phyloP scores from a whole-genome alignment of 1,284 basidiomycete species.

The Rhodotorula mucilaginosa region DNA sequence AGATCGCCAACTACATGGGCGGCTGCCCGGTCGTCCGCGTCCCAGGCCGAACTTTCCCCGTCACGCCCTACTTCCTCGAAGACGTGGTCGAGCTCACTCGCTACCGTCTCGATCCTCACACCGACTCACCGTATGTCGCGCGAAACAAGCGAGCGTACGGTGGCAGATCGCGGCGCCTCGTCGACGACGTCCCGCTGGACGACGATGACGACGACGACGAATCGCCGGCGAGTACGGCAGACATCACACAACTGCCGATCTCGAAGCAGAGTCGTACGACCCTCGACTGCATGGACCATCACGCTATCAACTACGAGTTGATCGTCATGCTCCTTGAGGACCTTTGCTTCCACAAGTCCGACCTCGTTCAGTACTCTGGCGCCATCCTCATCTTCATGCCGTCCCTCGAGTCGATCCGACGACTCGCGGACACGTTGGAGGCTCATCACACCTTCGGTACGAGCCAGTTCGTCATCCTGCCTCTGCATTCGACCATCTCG shows the following conservation, averaged over 20 bases:
- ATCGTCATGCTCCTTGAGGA: conserved; percentile 73
- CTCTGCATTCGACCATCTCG: conserved; percentile 86
- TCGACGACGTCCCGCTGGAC: conserved; percentile 61
- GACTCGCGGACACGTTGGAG: conserved; percentile 74
- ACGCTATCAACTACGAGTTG: conserved; percentile 84
- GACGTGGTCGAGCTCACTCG: conserved; percentile 83
- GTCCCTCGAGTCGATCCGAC: conserved; percentile 78
- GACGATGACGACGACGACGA: conserved; percentile 76
- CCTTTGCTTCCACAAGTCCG: conserved; percentile 71
- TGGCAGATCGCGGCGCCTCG: conserved; percentile 65
- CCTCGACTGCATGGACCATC: conserved; percentile 82
- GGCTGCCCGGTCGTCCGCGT: conserved; percentile 80
- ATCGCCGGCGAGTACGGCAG: conserved; percentile 45
- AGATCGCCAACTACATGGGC: conserved; percentile 89
- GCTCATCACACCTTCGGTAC: conserved; percentile 75
- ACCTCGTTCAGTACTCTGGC: conserved; percentile 63
- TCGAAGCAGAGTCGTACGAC: conserved; percentile 66
- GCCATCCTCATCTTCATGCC: conserved; percentile 94
- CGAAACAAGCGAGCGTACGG: conserved; percentile 53
- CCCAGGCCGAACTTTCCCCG: conserved; percentile 96
- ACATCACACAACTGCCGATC: conserved; percentile 43
- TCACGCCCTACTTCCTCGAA: conserved; percentile 82
- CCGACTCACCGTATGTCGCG: conserved; percentile 69
- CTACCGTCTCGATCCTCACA: conserved; percentile 71
- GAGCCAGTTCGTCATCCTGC: conserved; percentile 72